A percentile compares a stretch with the other conserved stretches of the same genome.
These are phyloP conservation scores for Amylostereum areolatum DNA, from an alignment of 1,284 basidiomycete species.

Conservation along the genomic window DNA sequence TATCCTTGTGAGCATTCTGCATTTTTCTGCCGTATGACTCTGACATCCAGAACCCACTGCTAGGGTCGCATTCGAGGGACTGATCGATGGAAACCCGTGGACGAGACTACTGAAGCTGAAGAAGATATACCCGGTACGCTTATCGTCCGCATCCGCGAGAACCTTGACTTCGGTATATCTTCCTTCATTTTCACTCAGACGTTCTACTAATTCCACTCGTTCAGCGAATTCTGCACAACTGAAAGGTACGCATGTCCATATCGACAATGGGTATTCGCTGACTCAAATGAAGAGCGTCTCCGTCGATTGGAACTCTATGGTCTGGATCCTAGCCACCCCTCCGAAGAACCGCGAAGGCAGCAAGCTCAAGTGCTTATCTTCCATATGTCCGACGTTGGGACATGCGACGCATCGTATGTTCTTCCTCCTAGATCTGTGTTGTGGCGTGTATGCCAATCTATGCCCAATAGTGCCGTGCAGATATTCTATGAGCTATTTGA, in stretches of 20 bases:
- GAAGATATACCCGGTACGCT: conserved; percentile 75
- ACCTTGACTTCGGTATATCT: conserved; percentile 69
- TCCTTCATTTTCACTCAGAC: conserved; percentile 1
- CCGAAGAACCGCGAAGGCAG: conserved; percentile 74
- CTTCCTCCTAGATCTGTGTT: neutral
- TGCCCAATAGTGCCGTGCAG: conserved; percentile 63
- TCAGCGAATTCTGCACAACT: conserved; percentile 85
- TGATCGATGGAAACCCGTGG: conserved; percentile 75
- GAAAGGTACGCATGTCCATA: conserved; percentile 43
- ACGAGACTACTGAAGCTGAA: conserved; percentile 71
- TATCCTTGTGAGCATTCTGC: conserved; percentile 42
- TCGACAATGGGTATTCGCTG: conserved; percentile 1
- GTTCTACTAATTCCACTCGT: conserved; percentile 6
- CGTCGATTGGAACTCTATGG: conserved; percentile 81
- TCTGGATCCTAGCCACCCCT: conserved; percentile 71
- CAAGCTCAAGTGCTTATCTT: conserved; percentile 79
- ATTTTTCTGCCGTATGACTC: neutral
- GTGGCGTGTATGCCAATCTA: neutral
- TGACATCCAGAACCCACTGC: neutral
- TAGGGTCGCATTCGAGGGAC: conserved; percentile 80
- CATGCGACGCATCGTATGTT: conserved; percentile 79
- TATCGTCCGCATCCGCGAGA: conserved; percentile 78
- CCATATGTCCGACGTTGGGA: conserved; percentile 84
- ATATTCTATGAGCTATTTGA: conserved; percentile 79
- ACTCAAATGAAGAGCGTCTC: conserved; percentile 52